Conservation (phyloP, 2,329 filamentous ascomycete genomes). For the Colletotrichum tofieldiae region DNA sequence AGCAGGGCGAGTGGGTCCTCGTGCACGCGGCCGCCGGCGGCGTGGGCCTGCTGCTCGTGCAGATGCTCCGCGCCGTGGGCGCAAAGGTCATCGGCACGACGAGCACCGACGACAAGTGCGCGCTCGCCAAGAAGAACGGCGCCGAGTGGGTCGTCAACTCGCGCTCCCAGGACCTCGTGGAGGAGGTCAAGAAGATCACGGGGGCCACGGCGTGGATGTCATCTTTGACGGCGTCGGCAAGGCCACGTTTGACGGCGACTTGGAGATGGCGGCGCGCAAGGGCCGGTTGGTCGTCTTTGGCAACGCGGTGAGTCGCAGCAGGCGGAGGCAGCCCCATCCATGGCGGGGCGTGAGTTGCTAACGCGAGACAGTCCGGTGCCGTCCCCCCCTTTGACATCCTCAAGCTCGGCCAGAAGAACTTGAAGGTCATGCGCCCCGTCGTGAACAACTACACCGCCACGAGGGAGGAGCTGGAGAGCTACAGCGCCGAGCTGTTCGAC, state of each 20-base stretch:
- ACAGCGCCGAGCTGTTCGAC: conserved; percentile 80
- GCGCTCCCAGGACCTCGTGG: conserved; percentile 69
- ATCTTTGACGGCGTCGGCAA: conserved; percentile 92
- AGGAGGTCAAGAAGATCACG: conserved; percentile 78
- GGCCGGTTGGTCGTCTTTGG: conserved; percentile 85
- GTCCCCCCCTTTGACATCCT: conserved; percentile 76
- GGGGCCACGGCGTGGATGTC: conserved; percentile 80
- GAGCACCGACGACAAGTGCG: conserved; percentile 80
- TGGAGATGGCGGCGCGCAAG: conserved; percentile 83
- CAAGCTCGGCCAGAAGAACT: conserved; percentile 80
- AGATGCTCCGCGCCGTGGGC: conserved; percentile 80
- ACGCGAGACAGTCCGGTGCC: conserved; percentile 69
- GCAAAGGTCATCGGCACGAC: conserved; percentile 87
- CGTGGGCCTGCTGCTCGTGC: conserved; percentile 81
- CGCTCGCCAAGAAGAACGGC: conserved; percentile 78
- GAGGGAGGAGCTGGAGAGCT: conserved; percentile 79
- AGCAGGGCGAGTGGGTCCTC: conserved; percentile 85
- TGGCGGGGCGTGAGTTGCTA: conserved; percentile 1
- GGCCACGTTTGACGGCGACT: conserved; percentile 83
- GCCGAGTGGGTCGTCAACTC: conserved; percentile 83
- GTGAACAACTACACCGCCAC: conserved; percentile 80
- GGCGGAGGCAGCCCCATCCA: no score
- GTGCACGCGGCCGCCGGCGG: conserved; percentile 91
- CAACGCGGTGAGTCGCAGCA: conserved; percentile 74
- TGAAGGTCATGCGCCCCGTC: conserved; percentile 82